These are phyloP conservation scores for Solanum habrochaites DNA, from an alignment of 257 asterid genomes.

Conservation along the genomic window DNA sequence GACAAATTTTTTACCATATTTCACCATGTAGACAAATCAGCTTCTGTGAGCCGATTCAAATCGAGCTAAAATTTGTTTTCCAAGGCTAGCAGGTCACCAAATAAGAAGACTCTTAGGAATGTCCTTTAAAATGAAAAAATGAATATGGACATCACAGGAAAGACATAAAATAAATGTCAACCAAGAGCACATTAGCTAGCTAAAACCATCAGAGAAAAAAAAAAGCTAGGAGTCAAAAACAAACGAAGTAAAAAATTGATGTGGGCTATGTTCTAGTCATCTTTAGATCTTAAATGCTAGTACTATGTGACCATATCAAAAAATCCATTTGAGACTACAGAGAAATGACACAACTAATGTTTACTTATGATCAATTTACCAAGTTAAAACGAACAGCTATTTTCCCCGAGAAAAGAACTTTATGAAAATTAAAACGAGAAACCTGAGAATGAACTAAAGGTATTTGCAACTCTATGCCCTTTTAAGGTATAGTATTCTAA, in stretches of 20 bases:
- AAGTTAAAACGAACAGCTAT: neutral
- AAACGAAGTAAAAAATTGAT: neutral
- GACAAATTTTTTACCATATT: conserved; percentile 93
- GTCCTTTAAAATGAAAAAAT: neutral
- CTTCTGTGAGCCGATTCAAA: conserved; percentile 87
- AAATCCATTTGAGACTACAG: neutral
- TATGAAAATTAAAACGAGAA: neutral
- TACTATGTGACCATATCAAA: neutral
- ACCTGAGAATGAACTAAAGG: neutral
- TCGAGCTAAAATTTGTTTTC: conserved; percentile 88
- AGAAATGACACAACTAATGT: neutral
- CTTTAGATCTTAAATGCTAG: neutral
- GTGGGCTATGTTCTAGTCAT: neutral
- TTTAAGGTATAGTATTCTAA: neutral
- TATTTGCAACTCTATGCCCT: neutral
- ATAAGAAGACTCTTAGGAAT: neutral
- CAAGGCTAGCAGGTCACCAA: conserved; percentile 50
- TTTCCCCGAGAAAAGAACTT: neutral
- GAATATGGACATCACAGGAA: neutral
- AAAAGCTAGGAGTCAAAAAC: neutral
- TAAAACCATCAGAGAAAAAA: neutral
- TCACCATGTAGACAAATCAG: conserved; percentile 86
- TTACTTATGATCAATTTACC: neutral
- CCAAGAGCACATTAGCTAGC: neutral
- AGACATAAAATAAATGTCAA: neutral